Evolutionary conservation across 2,329 filamentous ascomycete species (phyloP).

Genomic region (Aspergillus sp.): DNA sequence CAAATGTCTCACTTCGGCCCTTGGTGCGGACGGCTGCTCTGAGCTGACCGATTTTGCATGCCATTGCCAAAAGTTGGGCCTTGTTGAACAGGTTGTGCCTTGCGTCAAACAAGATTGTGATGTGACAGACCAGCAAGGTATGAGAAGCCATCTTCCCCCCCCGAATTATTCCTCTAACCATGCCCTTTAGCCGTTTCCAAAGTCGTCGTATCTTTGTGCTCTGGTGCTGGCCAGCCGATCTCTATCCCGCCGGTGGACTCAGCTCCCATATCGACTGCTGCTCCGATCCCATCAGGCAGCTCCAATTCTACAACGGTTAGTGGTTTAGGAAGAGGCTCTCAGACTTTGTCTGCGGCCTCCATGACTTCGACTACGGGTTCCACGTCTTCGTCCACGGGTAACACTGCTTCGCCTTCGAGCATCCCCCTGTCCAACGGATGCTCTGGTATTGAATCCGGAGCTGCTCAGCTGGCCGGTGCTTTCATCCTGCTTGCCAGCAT

Average conservation of each 20-base stretch:
- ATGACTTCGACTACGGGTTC: neutral
- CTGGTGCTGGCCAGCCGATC: neutral
- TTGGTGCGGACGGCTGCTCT: conserved; percentile 42
- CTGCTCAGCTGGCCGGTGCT: neutral
- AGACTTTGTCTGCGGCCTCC: neutral
- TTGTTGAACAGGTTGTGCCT: conserved; percentile 44
- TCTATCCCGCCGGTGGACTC: neutral
- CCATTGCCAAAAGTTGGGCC: conserved; percentile 48
- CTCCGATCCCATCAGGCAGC: neutral
- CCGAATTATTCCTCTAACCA: neutral
- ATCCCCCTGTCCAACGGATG: neutral
- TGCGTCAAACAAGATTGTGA: conserved; percentile 48
- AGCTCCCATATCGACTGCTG: neutral
- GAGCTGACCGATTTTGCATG: conserved; percentile 50
- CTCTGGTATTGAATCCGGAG: neutral
- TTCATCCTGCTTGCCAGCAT: neutral
- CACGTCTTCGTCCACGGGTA: neutral
- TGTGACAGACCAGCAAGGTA: conserved; percentile 38
- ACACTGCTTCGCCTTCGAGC: neutral
- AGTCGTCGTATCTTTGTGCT: neutral
- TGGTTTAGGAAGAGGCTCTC: neutral
- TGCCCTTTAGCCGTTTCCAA: neutral
- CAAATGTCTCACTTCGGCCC: neutral
- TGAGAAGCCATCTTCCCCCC: conserved; percentile 2
- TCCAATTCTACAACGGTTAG: neutral